Evolutionary conservation across 805 yeast genomes (phyloP).

Genomic region (Starmerella apis): DNA sequence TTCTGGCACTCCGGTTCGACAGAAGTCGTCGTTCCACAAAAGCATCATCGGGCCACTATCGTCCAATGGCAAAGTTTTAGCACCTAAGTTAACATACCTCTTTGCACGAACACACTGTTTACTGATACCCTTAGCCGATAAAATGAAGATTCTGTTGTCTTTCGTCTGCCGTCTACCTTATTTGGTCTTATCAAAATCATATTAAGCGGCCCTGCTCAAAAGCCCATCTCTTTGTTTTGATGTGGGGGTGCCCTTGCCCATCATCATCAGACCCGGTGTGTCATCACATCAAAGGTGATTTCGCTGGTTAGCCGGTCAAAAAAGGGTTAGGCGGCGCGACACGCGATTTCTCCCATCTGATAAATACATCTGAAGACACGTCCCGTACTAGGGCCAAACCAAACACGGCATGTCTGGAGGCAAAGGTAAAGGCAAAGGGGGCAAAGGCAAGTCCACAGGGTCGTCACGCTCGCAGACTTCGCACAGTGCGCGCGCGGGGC

Average conservation of each 20-base stretch:
- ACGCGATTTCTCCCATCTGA: conserved; percentile 9
- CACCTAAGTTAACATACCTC: too few relatives aligned
- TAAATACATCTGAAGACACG: conserved; percentile 7
- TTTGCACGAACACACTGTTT: too few relatives aligned
- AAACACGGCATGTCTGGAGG: conserved; percentile 12
- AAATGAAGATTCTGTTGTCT: too few relatives aligned
- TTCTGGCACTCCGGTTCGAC: too few relatives aligned
- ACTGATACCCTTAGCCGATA: too few relatives aligned
- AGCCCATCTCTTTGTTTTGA: neutral
- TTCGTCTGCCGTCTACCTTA: too few relatives aligned
- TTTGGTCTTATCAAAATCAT: too few relatives aligned
- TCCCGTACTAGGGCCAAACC: conserved; percentile 1
- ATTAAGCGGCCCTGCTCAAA: neutral
- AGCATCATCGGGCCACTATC: too few relatives aligned
- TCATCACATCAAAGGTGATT: conserved; percentile 5
- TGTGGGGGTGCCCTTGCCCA: conserved; percentile 1
- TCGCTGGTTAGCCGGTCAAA: neutral
- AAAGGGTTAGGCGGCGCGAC: conserved; percentile 8
- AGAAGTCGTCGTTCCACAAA: too few relatives aligned
- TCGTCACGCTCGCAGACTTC: conserved; percentile 21
- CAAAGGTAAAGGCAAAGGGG: conserved; percentile 79
- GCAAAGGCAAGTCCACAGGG: conserved; percentile 71
- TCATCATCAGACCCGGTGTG: conserved; percentile 2
- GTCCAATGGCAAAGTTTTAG: too few relatives aligned
- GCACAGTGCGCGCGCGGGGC: conserved; percentile 54